These are phyloP conservation scores for Hypoxylon trugodes DNA, from an alignment of 495 filamentous ascomycete species.

Conservation along the genomic window DNA sequence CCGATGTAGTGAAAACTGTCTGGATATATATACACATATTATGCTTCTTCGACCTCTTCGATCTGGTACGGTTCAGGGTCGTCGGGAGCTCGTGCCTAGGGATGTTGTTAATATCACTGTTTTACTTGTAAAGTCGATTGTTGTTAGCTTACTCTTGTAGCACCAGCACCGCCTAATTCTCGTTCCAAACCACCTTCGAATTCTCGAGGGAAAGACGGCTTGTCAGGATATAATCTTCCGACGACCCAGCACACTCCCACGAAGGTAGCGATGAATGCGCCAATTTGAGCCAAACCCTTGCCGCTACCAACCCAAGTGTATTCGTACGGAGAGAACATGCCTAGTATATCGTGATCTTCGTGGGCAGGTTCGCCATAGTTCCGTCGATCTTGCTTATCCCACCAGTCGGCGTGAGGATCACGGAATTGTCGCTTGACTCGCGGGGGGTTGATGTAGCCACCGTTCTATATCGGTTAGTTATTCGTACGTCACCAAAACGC, in stretches of 20 bases:
- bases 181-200: conserved; percentile 85
- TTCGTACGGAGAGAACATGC: conserved; percentile 87
- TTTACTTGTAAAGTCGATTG: background rate
- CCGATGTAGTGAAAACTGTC: background rate
- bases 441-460: conserved; percentile 89
- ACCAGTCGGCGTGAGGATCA: conserved; percentile 94
- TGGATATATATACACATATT: conserved; percentile 17
- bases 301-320: conserved; percentile 83
- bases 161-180: conserved; percentile 79
- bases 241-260: conserved; percentile 75
- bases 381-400: conserved; percentile 95
- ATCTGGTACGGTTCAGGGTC: conserved; percentile 54
- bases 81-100: conserved; percentile 53
- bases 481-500: conserved; percentile 35
- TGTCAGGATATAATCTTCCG: conserved; percentile 84
- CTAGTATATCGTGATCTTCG: conserved; percentile 95
- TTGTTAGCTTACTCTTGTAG: conserved; percentile 55
- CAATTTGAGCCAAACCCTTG: conserved; percentile 77
- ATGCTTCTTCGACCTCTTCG: conserved; percentile 28
- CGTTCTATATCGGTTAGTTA: conserved; percentile 68
- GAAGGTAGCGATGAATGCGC: conserved; percentile 74
- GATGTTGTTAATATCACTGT: conserved; percentile 8
- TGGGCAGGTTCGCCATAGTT: conserved; percentile 96
- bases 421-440: conserved; percentile 83
- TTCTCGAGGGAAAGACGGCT: conserved; percentile 75